Evolutionary conservation across 1,139 yeast genomes (phyloP).

Genomic region (Martiniozyma asiatica): DNA sequence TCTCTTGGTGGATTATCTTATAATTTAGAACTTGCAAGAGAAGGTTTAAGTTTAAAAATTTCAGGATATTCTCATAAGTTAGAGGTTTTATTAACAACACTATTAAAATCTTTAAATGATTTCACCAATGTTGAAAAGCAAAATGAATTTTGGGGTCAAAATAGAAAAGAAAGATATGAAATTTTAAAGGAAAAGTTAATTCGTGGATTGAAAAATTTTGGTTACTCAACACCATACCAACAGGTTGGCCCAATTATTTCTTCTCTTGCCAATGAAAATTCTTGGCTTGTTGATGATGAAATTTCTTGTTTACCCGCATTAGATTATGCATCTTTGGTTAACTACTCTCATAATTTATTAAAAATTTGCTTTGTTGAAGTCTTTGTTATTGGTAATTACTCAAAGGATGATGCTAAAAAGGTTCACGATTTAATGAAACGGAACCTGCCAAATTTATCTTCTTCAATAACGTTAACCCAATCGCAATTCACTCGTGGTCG

Average conservation of each 20-base stretch:
- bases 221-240: slow-evolving; percentile 62
- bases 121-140: slow-evolving; percentile 32
- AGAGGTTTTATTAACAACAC: slow-evolving; percentile 45
- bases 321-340: slow-evolving; percentile 36
- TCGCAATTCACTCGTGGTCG: slow-evolving; percentile 35
- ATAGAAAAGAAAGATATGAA: slow-evolving; percentile 40
- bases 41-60: slow-evolving; percentile 57
- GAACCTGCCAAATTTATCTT: slow-evolving; percentile 10
- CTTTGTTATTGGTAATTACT: slow-evolving; percentile 70
- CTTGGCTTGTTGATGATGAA: slow-evolving; percentile 57
- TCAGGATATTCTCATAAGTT: slow-evolving; percentile 81
- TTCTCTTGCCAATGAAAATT: slow-evolving; percentile 54
- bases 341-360: slow-evolving; percentile 35
- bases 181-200: slow-evolving; percentile 51
- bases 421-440: slow-evolving; percentile 8
- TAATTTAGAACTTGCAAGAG: slow-evolving; percentile 46
- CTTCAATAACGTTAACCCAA: slow-evolving; percentile 16
- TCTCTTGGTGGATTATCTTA: slow-evolving; percentile 66
- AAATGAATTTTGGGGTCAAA: slow-evolving; percentile 21
- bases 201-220: slow-evolving; percentile 57
- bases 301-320: slow-evolving; percentile 37
- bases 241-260: slow-evolving; percentile 59
- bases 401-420: slow-evolving; percentile 39
- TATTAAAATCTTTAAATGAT: slow-evolving; percentile 38
- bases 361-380: slow-evolving; percentile 51